Percentiles rank a stretch among this genome's conserved stretches.
Conservation (phyloP, 2,329 filamentous ascomycete genomes). For the Epichloe sp. region DNA sequence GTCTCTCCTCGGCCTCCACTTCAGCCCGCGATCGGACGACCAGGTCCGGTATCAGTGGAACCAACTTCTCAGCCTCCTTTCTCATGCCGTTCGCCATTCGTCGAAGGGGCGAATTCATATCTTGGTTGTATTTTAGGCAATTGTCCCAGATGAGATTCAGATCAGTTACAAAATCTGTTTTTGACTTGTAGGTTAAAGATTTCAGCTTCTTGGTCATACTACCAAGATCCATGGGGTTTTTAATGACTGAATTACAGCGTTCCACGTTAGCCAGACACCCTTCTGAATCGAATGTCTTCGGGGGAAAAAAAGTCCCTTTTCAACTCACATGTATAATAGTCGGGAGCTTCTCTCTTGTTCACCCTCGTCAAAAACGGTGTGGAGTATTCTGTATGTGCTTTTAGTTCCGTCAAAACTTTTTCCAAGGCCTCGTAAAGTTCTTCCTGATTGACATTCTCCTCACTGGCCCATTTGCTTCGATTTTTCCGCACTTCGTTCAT, state of each 20-base stretch:
- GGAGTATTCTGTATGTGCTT: slow-evolving; percentile 93
- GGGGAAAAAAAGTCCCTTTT: not conserved
- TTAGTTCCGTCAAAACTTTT: slow-evolving; percentile 92
- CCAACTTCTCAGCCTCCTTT: slow-evolving; percentile 93
- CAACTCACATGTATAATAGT: slow-evolving; percentile 76
- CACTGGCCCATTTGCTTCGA: slow-evolving; percentile 95
- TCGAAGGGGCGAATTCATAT: slow-evolving; percentile 72
- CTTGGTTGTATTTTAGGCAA: slow-evolving; percentile 89
- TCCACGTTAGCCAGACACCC: not conserved
- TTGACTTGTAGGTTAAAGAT: slow-evolving; percentile 65
- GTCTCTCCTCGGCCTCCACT: slow-evolving; percentile 76
- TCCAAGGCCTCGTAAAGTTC: slow-evolving; percentile 94
- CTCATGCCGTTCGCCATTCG: slow-evolving; percentile 95
- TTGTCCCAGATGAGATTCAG: slow-evolving; percentile 95
- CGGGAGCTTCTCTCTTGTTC: slow-evolving; percentile 92
- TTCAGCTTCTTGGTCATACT: slow-evolving; percentile 98
- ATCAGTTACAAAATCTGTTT: slow-evolving; percentile 88
- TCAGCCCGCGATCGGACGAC: slow-evolving; percentile 82
- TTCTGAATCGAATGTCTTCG: not conserved
- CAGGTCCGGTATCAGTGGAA: slow-evolving; percentile 88
- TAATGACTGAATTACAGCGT: slow-evolving; percentile 53
- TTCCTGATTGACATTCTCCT: slow-evolving; percentile 94
- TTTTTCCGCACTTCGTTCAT: slow-evolving; percentile 98
- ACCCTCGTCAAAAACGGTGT: slow-evolving; percentile 90
- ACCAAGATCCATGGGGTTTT: slow-evolving; percentile 94